These are phyloP conservation scores for Fusarium liriodendri DNA, from an alignment of 2,329 filamentous ascomycete genomes.

Conservation along the genomic window DNA sequence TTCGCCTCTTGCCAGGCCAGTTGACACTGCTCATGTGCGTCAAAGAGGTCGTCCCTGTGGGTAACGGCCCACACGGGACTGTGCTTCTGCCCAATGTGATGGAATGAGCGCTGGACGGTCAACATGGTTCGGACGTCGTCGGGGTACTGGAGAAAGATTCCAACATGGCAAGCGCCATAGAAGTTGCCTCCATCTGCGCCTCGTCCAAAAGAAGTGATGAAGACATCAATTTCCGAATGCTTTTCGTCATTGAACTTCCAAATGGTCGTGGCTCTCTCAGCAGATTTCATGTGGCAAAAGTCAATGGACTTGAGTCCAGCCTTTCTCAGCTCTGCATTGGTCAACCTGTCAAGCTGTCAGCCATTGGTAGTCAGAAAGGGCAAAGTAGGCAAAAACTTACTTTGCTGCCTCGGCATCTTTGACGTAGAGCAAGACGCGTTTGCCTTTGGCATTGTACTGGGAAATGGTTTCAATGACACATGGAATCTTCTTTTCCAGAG, in stretches of 20 bases:
- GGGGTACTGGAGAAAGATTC: background rate
- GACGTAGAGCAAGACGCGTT: background rate
- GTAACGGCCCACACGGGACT: background rate
- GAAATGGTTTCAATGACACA: too few species aligned
- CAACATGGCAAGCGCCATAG: background rate
- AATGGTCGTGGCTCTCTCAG: accelerated
- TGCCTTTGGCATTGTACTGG: too few species aligned
- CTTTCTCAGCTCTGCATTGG: background rate
- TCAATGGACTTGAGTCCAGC: background rate
- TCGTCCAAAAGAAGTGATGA: background rate
- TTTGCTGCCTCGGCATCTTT: background rate
- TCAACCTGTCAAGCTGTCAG: background rate
- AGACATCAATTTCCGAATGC: background rate
- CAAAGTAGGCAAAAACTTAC: background rate
- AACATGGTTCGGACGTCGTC: background rate
- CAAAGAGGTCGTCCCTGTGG: background rate
- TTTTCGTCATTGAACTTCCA: background rate
- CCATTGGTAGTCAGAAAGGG: background rate
- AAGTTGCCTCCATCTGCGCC: background rate
- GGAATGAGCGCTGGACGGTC: background rate
- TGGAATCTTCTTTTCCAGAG: background rate
- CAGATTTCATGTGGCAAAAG: background rate
- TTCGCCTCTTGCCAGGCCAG: background rate
- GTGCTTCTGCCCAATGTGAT: background rate
- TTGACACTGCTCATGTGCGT: background rate